Evolutionary conservation across 768 basidiomycete species (phyloP), one percentile per base, ranked within the genome.

Genomic region (Austroboletus eburneus): DNA sequence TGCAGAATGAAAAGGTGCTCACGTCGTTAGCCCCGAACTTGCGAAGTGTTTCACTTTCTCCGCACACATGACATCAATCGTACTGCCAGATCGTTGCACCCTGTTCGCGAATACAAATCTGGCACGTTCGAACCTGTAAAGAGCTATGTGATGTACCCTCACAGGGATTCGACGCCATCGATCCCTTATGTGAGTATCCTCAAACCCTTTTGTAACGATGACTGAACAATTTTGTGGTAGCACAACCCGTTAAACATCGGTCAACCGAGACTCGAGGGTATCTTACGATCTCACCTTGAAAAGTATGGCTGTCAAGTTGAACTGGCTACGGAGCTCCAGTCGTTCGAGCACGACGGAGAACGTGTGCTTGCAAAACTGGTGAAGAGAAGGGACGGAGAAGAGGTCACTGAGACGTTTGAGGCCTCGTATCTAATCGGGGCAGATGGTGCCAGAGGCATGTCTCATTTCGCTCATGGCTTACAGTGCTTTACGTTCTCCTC

Each of bases 1-100:
- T 45, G 10, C 16, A 12, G 5, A 35, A 35, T 4, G 17, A 8
- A 12, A 9, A 24, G 9, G 20, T 23, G 9, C 9, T 3, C 33
- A 7, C 12, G 14, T 12, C n/a, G 9, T 20, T 30, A 62, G 60
- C 60, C 57, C 8, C 57, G 74, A 10, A 68, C 74, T 5, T 59
- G 74, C 23, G 75, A 79, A 54, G 51, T 73, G 3, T 72, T 74
- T 43, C 60, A 67, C 16, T 62, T 64, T 39, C 63, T 79, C 24
- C 58, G 69, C 12, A 63, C 69, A 18, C 68, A 69, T 20, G 66
- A 73, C n/a, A 63, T 72, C 7, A 24, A 69, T 40, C 57, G 66
- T 29, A 54, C 22, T n/a, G 63, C 66, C 16, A 65, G 50, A 20
- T 46, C 50, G 1, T 10, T 44, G 64, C 2, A 47, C 57, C 8